These are phyloP conservation scores for Pseudoperonospora humuli DNA, from an alignment of 352 stramenopile species.

Conservation along the genomic window DNA sequence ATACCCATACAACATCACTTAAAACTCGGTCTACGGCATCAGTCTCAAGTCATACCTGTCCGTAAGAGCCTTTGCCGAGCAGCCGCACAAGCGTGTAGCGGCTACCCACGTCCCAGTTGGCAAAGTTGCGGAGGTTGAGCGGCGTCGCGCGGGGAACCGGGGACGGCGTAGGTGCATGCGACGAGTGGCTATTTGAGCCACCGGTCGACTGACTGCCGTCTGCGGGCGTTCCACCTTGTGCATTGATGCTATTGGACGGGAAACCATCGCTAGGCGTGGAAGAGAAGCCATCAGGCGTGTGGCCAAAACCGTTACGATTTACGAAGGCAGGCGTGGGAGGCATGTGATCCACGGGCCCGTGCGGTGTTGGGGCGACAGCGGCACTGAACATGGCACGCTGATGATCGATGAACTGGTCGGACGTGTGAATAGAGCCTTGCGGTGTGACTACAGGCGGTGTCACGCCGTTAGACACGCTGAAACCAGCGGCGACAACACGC, in stretches of 20 bases:
- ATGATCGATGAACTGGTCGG: conserved; percentile 69
- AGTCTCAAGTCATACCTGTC: conserved; percentile 36
- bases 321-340: conserved; percentile 75
- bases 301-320: conserved; percentile 56
- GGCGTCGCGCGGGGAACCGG: conserved; percentile 52
- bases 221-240: conserved; percentile 12
- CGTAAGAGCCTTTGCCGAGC: conserved; percentile 80
- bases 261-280: conserved; percentile 42
- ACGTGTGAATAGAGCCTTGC: conserved; percentile 46
- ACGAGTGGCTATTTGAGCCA: conserved; percentile 17
- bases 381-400: conserved; percentile 67
- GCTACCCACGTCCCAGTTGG: conserved; percentile 74
- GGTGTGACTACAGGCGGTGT: conserved; percentile 31
- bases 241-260: conserved; percentile 20
- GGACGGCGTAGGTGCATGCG: conserved; percentile 49
- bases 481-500: conserved; percentile 10
- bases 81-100: conserved; percentile 76
- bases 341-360: conserved; percentile 69
- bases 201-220: conserved; percentile 21
- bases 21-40: background rate
- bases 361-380: conserved; percentile 68
- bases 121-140: conserved; percentile 76
- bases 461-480: conserved; percentile 29
- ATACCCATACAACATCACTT: background rate
- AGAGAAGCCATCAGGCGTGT: conserved; percentile 59